Evolutionary conservation across 2,329 filamentous ascomycete genomes (phyloP).

Genomic region (Pezicula radicicola): DNA sequence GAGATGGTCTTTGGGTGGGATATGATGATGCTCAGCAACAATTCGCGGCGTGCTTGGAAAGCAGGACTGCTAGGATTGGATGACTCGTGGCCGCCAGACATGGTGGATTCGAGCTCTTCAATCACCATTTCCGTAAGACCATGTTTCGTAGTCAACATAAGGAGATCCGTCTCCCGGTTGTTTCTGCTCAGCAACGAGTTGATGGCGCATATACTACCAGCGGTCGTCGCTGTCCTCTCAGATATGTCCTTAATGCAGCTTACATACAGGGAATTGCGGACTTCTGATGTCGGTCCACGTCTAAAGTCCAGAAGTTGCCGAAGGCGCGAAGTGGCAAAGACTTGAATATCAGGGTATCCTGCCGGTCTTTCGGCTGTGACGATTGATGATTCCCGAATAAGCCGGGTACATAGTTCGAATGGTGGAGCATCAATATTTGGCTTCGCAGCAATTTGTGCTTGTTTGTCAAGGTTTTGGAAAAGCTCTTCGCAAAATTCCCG

Average conservation of each 20-base stretch:
- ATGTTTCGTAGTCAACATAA: conserved; percentile 56
- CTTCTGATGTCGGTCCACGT: conserved; percentile 50
- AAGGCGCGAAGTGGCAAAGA: conserved; percentile 60
- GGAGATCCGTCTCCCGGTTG: conserved; percentile 48
- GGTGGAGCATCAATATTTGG: conserved; percentile 41
- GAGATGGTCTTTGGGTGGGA: conserved; percentile 61
- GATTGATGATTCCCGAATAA: conserved; percentile 70
- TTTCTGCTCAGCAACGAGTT: conserved; percentile 41
- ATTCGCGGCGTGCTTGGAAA: conserved; percentile 53
- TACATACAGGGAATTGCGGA: conserved; percentile 60
- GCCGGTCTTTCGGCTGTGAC: conserved; percentile 50
- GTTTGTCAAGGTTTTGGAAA: conserved; percentile 45
- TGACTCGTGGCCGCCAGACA: conserved; percentile 17
- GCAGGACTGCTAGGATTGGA: conserved; percentile 35
- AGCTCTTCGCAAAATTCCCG: conserved; percentile 58
- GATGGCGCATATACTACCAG: conserved; percentile 72
- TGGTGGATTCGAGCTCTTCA: conserved; percentile 55
- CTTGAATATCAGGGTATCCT: conserved; percentile 59
- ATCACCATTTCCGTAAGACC: conserved; percentile 60
- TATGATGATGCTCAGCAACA: conserved; percentile 55
- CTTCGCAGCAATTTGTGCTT: conserved; percentile 34
- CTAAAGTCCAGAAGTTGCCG: conserved; percentile 47
- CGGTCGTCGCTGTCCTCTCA: conserved; percentile 57
- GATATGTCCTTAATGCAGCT: conserved; percentile 68
- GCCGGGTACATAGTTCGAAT: conserved; percentile 56